These are phyloP conservation scores for Aspergillus japonicus DNA, from an alignment of 2,329 filamentous ascomycete genomes.

Conservation along the genomic window DNA sequence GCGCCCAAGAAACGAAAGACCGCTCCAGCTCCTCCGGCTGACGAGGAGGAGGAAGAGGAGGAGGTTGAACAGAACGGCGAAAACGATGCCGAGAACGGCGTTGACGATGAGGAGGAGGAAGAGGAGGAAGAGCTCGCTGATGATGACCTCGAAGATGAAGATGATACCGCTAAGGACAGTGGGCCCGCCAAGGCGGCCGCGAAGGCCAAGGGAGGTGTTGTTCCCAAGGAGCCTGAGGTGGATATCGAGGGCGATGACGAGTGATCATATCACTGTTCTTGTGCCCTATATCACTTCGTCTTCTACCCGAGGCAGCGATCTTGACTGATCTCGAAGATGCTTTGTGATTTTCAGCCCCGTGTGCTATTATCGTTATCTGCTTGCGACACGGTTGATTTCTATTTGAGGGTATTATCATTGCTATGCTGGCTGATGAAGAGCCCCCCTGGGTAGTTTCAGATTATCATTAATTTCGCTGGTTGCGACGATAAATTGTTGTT, in stretches of 20 bases:
- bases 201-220: slow-evolving; percentile 31
- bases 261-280: neutral
- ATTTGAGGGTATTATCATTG: too few species aligned
- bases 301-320: too few species aligned
- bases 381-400: too few species aligned
- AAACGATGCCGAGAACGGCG: slow-evolving; percentile 14
- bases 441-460: too few species aligned
- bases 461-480: too few species aligned
- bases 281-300: too few species aligned
- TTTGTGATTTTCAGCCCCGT: too few species aligned
- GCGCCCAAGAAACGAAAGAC: slow-evolving; percentile 36
- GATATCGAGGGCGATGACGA: slow-evolving; percentile 33
- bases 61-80: slow-evolving; percentile 21
- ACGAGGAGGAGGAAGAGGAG: slow-evolving; percentile 10
- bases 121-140: slow-evolving; percentile 20
- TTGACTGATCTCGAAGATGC: too few species aligned
- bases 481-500: too few species aligned
- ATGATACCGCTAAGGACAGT: slow-evolving; percentile 33
- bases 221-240: slow-evolving; percentile 36
- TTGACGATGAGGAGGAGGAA: slow-evolving; percentile 18
- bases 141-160: slow-evolving; percentile 10
- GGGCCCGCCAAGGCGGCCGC: slow-evolving; percentile 34
- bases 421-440: too few species aligned
- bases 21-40: slow-evolving; percentile 20
- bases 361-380: too few species aligned